These are phyloP conservation scores for Termitomyces eurrhizus DNA, from an alignment of 768 basidiomycete genomes.

Conservation along the genomic window DNA sequence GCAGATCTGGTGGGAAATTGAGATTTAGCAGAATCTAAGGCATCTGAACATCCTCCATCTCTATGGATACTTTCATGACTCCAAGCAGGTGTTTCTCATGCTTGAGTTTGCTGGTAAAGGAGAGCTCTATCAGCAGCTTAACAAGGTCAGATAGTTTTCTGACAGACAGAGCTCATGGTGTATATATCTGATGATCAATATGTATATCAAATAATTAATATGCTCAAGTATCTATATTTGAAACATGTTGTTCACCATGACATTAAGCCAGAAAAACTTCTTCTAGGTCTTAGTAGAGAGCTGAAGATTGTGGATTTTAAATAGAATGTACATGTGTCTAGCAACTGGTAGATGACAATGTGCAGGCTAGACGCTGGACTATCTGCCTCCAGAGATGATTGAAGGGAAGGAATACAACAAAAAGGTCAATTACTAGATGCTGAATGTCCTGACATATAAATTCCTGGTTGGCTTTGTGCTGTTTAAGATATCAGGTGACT, in stretches of 20 bases:
- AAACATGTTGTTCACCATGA: constrained; percentile 99
- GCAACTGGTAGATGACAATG: constrained; percentile 81
- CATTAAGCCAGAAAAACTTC: constrained; percentile 97
- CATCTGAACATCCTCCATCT: constrained; percentile 93
- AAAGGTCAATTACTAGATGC: constrained; percentile 92
- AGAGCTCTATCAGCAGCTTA: constrained; percentile 94
- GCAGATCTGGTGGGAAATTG: constrained; percentile 95
- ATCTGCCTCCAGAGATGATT: constrained; percentile 98
- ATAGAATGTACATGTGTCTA: constrained; percentile 96
- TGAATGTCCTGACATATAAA: constrained; percentile 93
- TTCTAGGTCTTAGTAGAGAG: constrained; percentile 92
- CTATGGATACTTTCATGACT: constrained; percentile 98
- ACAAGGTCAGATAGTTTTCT: constrained; percentile 79
- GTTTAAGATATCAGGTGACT: constrained; percentile 81
- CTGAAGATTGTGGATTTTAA: constrained; percentile 99
- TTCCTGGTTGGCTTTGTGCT: constrained; percentile 75
- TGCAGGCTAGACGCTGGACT: constrained; percentile 88
- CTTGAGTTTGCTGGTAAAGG: constrained; percentile 97
- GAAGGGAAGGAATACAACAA: constrained; percentile 86
- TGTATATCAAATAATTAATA: constrained; percentile 21
- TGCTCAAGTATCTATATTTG: constrained; percentile 79
- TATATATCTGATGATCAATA: constrained; percentile 97
- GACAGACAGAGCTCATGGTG: constrained; percentile 88
- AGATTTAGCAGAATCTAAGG: constrained; percentile 94
- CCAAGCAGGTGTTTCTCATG: constrained; percentile 96